Base-by-base conservation (phyloP, 2,329 filamentous ascomycete species). In the Mollisiaceae sp. region DNA sequence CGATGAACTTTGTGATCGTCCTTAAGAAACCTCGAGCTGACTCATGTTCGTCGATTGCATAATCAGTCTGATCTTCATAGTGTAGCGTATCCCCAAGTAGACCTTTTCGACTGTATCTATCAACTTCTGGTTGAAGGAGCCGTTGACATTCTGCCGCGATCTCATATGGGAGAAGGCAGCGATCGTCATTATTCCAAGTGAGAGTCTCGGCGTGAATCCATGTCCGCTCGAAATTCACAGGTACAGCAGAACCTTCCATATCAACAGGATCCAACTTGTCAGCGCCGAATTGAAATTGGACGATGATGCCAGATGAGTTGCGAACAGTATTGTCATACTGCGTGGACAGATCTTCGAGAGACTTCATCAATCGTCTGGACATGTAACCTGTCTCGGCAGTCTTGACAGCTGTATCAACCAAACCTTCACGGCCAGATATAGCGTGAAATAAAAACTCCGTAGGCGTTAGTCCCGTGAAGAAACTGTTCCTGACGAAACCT, bases 331-430 rank as follows among this genome's bases (percentile, higher is more conserved):
- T 88, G 74, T 99, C 95, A 74, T 99, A 99, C 73, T 93, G 89
- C 0, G 92, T 93, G 0, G 94, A 97, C 2, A 98, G 81, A 82
- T 99, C 95, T 77, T 99, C 95, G 58, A 99, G 81, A 2, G 93
- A 97, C 79, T 99, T 99, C 94, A 99, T 99, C 76, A 99, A 79
- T 72, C 95, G 89, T 80, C 95, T 90, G 69, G 94, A 98, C 95
- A 99, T 99, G 80, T 99, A 99, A 70, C 95, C 95, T 12, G 95
- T 99, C 79, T 99, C 95, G 61, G 95, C 95, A 61, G 95, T 99
- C 82, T 99, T 99, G 81, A 98, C 95, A 67, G 95, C 95, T 1
- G 95, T 99, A 86, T 99, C 95, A 75, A 99, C 94, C 71, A 99
- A 82, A 87, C 95, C 95, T 87, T 98, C 95, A 88, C 95, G 91